Percentiles rank a stretch among this genome's conserved stretches.
These are phyloP conservation scores for Dothideomycetidae sp. DNA, from an alignment of 2,329 filamentous ascomycete species.

Conservation along the genomic window DNA sequence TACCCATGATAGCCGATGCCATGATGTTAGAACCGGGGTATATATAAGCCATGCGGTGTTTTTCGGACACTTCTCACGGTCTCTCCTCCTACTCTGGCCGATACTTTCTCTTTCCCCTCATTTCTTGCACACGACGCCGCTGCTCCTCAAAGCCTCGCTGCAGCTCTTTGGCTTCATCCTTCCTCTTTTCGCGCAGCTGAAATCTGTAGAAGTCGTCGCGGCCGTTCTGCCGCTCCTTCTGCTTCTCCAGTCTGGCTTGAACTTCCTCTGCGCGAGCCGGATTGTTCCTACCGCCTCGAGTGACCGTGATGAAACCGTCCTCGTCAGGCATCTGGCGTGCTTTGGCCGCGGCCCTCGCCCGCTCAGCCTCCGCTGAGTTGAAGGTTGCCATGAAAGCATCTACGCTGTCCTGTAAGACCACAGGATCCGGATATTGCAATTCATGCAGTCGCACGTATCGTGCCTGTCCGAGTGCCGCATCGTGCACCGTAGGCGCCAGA, in stretches of 20 bases:
- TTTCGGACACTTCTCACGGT: too few relatives aligned
- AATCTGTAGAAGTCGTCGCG: constrained; percentile 69
- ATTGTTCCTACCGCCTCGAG: constrained; percentile 57
- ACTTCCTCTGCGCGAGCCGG: constrained; percentile 61
- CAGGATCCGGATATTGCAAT: constrained; percentile 55
- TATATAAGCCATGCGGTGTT: too few relatives aligned
- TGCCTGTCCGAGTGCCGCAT: constrained; percentile 39
- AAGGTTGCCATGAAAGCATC: constrained; percentile 82
- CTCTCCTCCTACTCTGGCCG: neutral
- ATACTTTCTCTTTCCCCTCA: constrained; percentile 49
- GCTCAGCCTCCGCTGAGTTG: constrained; percentile 48
- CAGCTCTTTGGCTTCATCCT: constrained; percentile 56
- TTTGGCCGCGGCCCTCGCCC: constrained; percentile 46
- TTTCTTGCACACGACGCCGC: constrained; percentile 52
- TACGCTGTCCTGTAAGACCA: constrained; percentile 54
- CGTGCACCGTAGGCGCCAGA: constrained; percentile 51
- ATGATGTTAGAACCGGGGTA: too few relatives aligned
- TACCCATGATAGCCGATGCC: neutral
- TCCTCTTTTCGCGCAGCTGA: constrained; percentile 66
- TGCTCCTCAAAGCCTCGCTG: constrained; percentile 64
- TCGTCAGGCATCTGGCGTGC: constrained; percentile 73
- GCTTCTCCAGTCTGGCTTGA: constrained; percentile 46
- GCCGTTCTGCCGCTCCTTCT: constrained; percentile 47
- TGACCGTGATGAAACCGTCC: constrained; percentile 90
- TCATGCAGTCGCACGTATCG: constrained; percentile 50